Evolutionary conservation across 2,329 filamentous ascomycete genomes (phyloP).

Genomic region (Fusarium sp.): DNA sequence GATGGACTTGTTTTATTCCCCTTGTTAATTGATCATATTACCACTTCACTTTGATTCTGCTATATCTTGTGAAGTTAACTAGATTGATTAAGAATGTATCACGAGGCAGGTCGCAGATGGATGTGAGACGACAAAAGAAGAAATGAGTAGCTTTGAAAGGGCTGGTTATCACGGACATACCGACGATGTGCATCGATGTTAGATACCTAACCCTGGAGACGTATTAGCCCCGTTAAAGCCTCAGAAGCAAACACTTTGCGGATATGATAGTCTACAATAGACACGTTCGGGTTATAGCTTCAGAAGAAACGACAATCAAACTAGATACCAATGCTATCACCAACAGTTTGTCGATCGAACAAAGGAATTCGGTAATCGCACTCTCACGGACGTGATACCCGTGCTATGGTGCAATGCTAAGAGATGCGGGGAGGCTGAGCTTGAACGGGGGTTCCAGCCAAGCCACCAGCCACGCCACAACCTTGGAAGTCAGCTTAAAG

Average conservation of each 20-base stretch:
- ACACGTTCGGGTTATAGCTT: background rate
- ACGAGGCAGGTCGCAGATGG: background rate
- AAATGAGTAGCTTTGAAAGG: background rate
- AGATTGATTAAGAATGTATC: too few species aligned
- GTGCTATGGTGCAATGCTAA: background rate
- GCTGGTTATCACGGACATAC: constrained; percentile 1
- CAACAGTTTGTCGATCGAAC: background rate
- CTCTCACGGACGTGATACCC: background rate
- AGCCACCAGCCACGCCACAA: constrained; percentile 39
- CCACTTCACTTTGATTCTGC: background rate
- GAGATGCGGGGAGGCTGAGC: constrained; percentile 38
- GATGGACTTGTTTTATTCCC: constrained; percentile 16
- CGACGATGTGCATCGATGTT: constrained; percentile 3
- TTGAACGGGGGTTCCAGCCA: constrained; percentile 15
- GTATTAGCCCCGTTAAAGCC: background rate
- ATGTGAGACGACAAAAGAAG: background rate
- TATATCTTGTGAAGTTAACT: background rate
- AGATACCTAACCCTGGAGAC: background rate
- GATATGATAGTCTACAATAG: background rate
- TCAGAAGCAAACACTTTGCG: background rate
- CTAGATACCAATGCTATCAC: background rate
- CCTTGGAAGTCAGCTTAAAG: constrained; percentile 25
- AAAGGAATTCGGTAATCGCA: background rate
- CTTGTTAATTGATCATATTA: constrained; percentile 20
- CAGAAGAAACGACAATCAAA: background rate